Conservation (phyloP, 2,329 filamentous ascomycete genomes). For the Cladosporium sp. region DNA sequence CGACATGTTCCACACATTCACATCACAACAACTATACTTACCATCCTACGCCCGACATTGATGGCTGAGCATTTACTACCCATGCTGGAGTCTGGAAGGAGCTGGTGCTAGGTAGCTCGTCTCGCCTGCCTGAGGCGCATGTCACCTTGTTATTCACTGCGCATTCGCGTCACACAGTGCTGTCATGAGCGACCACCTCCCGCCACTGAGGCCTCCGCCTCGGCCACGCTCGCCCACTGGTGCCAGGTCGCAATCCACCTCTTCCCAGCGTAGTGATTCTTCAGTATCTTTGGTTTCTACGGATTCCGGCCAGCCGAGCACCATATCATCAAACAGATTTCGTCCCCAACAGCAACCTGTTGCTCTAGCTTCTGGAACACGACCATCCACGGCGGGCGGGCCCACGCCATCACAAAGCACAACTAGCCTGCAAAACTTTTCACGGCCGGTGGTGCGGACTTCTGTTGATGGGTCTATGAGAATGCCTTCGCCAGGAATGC, state of each 20-base stretch:
- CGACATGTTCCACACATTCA: not conserved
- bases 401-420: constrained; percentile 27
- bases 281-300: constrained; percentile 32
- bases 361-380: constrained; percentile 30
- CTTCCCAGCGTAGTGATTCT: constrained; percentile 32
- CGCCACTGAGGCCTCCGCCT: constrained; percentile 28
- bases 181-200: constrained; percentile 24
- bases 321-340: constrained; percentile 26
- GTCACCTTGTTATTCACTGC: not conserved
- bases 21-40: not conserved
- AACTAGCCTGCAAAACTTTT: constrained; percentile 31
- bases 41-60: constrained; percentile 9
- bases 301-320: constrained; percentile 36
- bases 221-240: constrained; percentile 28
- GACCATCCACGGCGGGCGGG: constrained; percentile 31
- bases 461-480: constrained; percentile 30
- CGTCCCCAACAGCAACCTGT: constrained; percentile 5
- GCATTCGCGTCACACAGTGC: constrained; percentile 4
- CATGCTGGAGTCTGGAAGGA: not conserved
- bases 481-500: constrained; percentile 26
- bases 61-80: not conserved
- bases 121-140: not conserved
- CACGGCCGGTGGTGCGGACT: constrained; percentile 27
- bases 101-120: not conserved
- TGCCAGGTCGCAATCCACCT: constrained; percentile 27